Percentiles rank a stretch among this genome's conserved stretches.
Conservation (phyloP, 2,329 filamentous ascomycete genomes). For the Colletotrichum shisoi region DNA sequence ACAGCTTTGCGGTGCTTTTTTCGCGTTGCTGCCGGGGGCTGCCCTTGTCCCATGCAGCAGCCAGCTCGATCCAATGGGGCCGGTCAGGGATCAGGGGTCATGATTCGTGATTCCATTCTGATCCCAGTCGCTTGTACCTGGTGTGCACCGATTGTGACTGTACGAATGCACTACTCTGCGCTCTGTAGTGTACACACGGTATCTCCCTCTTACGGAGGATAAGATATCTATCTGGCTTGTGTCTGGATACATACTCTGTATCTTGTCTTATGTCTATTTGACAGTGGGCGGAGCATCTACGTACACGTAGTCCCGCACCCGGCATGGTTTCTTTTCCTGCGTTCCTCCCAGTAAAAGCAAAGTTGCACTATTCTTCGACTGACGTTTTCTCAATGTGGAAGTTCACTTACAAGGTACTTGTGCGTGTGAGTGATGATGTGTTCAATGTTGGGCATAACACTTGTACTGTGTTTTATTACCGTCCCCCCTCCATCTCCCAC, state of each 20-base stretch:
- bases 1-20: not conserved
- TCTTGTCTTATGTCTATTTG: too few relatives aligned
- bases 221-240: too few relatives aligned
- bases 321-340: slow-evolving; percentile 15
- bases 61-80: slow-evolving; percentile 7
- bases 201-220: too few relatives aligned
- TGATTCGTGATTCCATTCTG: not conserved
- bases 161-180: too few relatives aligned
- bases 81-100: not conserved
- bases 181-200: too few relatives aligned
- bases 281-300: not conserved
- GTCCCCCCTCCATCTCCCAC: too few relatives aligned
- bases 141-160: too few relatives aligned
- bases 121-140: not conserved
- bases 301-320: not conserved
- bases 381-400: not conserved
- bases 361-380: not conserved
- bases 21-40: slow-evolving; percentile 15
- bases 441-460: too few relatives aligned
- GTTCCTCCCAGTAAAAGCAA: slow-evolving; percentile 9
- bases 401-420: slow-evolving; percentile 4
- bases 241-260: too few relatives aligned
- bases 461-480: too few relatives aligned
- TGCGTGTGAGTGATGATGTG: not conserved
- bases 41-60: slow-evolving; percentile 11